A percentile compares a stretch with the other conserved stretches of the same genome.
Evolutionary conservation across 2,329 filamentous ascomycete genomes (phyloP).

Genomic region (Ophiobolus disseminans): DNA sequence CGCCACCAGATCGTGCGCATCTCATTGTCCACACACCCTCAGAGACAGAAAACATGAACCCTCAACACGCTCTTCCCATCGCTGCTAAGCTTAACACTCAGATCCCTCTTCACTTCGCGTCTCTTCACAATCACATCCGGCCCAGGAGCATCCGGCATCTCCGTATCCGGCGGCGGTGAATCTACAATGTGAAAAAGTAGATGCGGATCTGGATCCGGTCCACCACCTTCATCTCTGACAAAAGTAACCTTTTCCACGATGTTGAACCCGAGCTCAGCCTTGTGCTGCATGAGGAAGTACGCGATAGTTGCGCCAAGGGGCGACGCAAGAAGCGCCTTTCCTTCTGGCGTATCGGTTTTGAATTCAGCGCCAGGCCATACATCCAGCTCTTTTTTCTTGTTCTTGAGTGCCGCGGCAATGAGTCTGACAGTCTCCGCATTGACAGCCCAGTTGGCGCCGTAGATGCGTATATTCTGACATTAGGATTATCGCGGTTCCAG

Average conservation of each 20-base stretch:
- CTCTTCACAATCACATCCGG: neutral
- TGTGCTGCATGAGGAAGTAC: constrained; percentile 4
- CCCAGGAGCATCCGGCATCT: neutral
- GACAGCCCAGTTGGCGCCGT: neutral
- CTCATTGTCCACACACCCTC: no score
- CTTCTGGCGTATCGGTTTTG: neutral
- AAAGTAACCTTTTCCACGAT: neutral
- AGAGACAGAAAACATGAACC: neutral
- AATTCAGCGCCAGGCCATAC: neutral
- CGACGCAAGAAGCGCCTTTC: neutral
- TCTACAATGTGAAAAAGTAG: no score
- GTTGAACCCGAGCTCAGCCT: neutral
- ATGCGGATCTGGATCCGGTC: neutral
- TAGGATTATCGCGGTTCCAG: neutral
- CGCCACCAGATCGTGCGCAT: no score
- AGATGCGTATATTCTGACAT: no score
- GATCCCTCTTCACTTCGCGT: neutral
- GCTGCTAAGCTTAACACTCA: neutral
- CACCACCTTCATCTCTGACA: neutral
- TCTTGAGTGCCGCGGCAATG: neutral
- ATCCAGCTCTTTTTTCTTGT: neutral
- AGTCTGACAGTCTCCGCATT: neutral
- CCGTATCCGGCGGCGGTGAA: no score
- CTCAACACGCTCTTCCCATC: neutral
- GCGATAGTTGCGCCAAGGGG: neutral